Conservation (phyloP, 1,139 yeast genomes). For the Yamadazyma membranifaciens region DNA sequence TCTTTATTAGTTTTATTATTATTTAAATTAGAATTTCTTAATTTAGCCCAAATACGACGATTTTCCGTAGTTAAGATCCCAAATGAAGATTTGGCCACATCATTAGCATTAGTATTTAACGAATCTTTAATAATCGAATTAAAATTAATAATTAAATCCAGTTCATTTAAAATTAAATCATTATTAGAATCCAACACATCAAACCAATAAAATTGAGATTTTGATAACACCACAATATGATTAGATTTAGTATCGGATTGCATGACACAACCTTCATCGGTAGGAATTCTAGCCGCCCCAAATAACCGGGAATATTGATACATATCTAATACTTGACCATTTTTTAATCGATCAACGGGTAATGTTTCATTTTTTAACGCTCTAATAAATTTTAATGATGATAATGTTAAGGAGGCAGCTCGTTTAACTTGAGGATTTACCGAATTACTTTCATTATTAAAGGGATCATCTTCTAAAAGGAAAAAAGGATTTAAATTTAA, state of each 20-base stretch:
- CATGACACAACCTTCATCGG: slow-evolving; percentile 75
- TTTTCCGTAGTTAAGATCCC: slow-evolving; percentile 90
- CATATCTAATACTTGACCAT: slow-evolving; percentile 76
- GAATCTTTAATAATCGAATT: slow-evolving; percentile 77
- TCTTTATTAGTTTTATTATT: slow-evolving; percentile 57
- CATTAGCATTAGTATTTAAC: slow-evolving; percentile 53
- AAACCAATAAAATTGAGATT: slow-evolving; percentile 91
- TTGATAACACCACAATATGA: slow-evolving; percentile 80
- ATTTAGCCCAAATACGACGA: slow-evolving; percentile 78
- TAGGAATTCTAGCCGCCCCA: slow-evolving; percentile 85
- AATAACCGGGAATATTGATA: slow-evolving; percentile 83
- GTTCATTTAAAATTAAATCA: slow-evolving; percentile 68
- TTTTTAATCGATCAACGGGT: slow-evolving; percentile 68
- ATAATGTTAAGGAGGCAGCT: slow-evolving; percentile 77
- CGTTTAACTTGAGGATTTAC: slow-evolving; percentile 69
- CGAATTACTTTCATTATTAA: slow-evolving; percentile 59
- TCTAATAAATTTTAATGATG: slow-evolving; percentile 74
- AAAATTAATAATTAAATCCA: slow-evolving; percentile 72
- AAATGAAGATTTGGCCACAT: slow-evolving; percentile 77
- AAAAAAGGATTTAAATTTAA: slow-evolving; percentile 85
- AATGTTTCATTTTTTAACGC: slow-evolving; percentile 75
- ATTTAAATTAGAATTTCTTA: slow-evolving; percentile 53
- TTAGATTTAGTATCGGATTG: slow-evolving; percentile 74
- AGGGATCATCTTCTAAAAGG: slow-evolving; percentile 86
- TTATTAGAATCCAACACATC: slow-evolving; percentile 77